phyloP scores from a whole-genome alignment of 1,284 basidiomycete genomes.

The Thelephora terrestris region DNA sequence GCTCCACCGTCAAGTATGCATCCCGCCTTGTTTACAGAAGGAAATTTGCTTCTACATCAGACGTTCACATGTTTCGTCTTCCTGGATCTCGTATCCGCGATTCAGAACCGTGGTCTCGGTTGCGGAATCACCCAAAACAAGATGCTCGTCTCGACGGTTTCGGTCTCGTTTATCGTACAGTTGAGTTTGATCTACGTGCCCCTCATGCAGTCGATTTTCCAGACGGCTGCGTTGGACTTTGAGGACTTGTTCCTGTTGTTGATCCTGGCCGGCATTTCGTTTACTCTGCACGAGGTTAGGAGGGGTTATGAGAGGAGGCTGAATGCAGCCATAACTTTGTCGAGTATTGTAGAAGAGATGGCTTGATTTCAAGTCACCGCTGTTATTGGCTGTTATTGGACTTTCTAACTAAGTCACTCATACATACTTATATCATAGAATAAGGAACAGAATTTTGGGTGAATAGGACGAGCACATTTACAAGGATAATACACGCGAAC shows the following conservation, averaged over 20 bases:
- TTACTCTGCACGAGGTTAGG: constrained; percentile 72
- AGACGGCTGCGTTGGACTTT: constrained; percentile 71
- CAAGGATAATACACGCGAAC: no score
- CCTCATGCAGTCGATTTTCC: constrained; percentile 86
- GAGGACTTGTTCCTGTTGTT: constrained; percentile 70
- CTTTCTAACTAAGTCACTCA: no score
- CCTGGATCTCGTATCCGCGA: constrained; percentile 89
- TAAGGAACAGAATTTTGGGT: no score
- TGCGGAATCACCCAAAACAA: constrained; percentile 74
- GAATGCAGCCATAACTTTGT: constrained; percentile 27
- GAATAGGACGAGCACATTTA: no score
- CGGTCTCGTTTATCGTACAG: constrained; percentile 75
- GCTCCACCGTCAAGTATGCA: neutral
- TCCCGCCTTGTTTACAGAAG: neutral
- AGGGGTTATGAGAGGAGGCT: constrained; percentile 64
- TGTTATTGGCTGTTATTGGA: no score
- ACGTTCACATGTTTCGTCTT: constrained; percentile 97
- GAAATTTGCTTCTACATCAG: constrained; percentile 30
- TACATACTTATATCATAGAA: no score
- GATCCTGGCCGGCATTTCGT: constrained; percentile 58
- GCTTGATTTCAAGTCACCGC: constrained; percentile 20
- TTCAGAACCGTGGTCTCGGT: constrained; percentile 88
- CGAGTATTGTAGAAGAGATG: constrained; percentile 29
- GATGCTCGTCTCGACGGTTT: constrained; percentile 85
- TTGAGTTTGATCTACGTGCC: constrained; percentile 86